Evolutionary conservation across 495 filamentous ascomycete species (phyloP), one percentile per base, ranked within the genome.

Genomic region (Aspergillus steynii): DNA sequence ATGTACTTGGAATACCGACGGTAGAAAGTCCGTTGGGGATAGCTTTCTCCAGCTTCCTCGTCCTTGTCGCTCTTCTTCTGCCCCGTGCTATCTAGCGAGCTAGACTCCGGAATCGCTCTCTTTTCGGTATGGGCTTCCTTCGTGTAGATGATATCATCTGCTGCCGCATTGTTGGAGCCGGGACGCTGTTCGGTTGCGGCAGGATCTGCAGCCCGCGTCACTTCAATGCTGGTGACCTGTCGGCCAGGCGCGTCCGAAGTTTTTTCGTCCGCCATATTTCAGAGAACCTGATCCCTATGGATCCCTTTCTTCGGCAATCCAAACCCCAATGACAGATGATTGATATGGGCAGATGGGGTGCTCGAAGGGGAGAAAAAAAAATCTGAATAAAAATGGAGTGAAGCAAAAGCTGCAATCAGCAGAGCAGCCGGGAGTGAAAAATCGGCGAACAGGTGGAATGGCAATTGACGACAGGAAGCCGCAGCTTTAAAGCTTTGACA

Each of bases 71-170:
- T 70, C 15, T 56, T 68, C 68, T 61, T 80, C 62, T 53, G 67
- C 57, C 58, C 68, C 59, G 56, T 79, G 73, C 61, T 80, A 45
- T 81, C 77, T 32, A 80, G 69, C 3, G 77, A 68, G 31, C 69
- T 71, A 4, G 76, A 71, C 29, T 76, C 71, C 1, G 80, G 75
- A 3, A 84, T 73, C 8, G 69, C 73, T n/a, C 65, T 70, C 50
- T 81, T 80, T 61, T 84, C 81, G 6, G 69, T 64, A 10, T 70
- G 70, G 0, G 69, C 71, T 42, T 74, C 77, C 42, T 75, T 77
- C 26, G 80, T 73, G 59, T 86, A 83, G 51, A 74, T 71, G 29
- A 82, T 68, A 54, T 84, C 76, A 47, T 86, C 75, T 9, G 77
- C 47, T 14, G 8, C 9, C 47, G 15, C 27, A 47, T 25, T 74